Evolutionary conservation across 805 yeast genomes (phyloP), one percentile per base, ranked within the genome.

Genomic region (Teunomyces funiuensis): DNA sequence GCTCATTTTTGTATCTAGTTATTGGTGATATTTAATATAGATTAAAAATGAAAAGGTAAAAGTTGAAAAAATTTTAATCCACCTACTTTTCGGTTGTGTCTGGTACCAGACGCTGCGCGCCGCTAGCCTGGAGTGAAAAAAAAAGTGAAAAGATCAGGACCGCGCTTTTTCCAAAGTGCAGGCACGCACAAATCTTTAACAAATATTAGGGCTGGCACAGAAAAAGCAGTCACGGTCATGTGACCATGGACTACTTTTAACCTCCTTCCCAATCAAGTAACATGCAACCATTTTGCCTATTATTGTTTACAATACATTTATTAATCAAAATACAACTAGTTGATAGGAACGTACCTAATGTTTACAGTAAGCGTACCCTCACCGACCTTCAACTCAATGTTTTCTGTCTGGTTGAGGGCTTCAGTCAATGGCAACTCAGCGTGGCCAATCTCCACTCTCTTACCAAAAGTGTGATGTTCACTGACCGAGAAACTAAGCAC

Each of bases 401-500:
- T 73, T 15, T 74, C 75, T 15, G 63, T 59, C 23, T 61, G 67
- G 47, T 77, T 79, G 33, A 68, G 51, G n/a, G 65, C 73, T 13
- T 82, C 82, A 29, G 64, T 54, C 47, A 86, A 64, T 9, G 65
- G 61, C 22, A 88, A 52, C 28, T 77, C 69, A 6, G 80, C 80
- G 36, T 71, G 71, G 9, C 85, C 95, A 29, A 88, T 41, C 42
- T 79, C 85, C 19, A 69, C 66, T 50, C 79, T 83, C 55, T 83
- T 82, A 28, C 95, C 89, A 51, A 90, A 74, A 2, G 80, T 75
- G 58, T 86, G 93, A 54, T 79, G 85, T 25, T 82, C 79, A 30
- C 79, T 70, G 19, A 87, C 77, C 29, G 73, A 71, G 54, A 91
- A 77, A 2, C 78, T 66, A 30, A 90, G 54, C 41, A 69, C 73